phyloP scores from a whole-genome alignment of 108 stramenopile genomes.

The Discostella pseudostelligera region DNA sequence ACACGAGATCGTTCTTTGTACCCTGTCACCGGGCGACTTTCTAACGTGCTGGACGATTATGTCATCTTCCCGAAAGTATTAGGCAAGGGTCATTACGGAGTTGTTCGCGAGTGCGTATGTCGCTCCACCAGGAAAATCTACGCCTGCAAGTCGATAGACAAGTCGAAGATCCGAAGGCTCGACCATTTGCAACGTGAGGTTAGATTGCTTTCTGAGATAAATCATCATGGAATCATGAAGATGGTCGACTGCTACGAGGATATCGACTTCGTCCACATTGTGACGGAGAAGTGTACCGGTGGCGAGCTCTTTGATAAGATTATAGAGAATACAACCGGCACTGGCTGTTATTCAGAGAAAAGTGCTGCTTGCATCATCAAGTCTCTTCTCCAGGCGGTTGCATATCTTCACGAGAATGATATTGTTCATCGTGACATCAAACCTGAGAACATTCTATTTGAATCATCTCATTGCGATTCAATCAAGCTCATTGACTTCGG shows the following conservation, averaged over 20 bases:
- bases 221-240: constrained; percentile 35
- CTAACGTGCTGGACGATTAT: constrained; percentile 16
- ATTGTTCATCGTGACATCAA: constrained; percentile 76
- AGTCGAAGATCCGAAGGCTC: constrained; percentile 27
- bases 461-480: neutral
- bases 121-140: constrained; percentile 33
- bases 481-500: constrained; percentile 73
- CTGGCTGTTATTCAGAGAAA: constrained; percentile 42
- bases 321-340: constrained; percentile 7
- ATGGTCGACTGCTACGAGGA: constrained; percentile 46
- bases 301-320: constrained; percentile 65
- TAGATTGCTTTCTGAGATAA: constrained; percentile 1
- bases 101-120: constrained; percentile 25
- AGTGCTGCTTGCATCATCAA: constrained; percentile 44
- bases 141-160: constrained; percentile 62
- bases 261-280: constrained; percentile 40
- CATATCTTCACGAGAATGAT: constrained; percentile 54
- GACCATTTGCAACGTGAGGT: constrained; percentile 27
- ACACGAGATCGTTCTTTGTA: neutral
- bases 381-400: constrained; percentile 48
- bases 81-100: constrained; percentile 18
- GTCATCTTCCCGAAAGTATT: constrained; percentile 11
- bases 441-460: constrained; percentile 58
- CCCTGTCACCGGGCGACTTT: constrained; percentile 3
- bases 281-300: constrained; percentile 63